Base-by-base conservation (phyloP, 2,329 filamentous ascomycete genomes). In the Xylariaceae sp. region DNA sequence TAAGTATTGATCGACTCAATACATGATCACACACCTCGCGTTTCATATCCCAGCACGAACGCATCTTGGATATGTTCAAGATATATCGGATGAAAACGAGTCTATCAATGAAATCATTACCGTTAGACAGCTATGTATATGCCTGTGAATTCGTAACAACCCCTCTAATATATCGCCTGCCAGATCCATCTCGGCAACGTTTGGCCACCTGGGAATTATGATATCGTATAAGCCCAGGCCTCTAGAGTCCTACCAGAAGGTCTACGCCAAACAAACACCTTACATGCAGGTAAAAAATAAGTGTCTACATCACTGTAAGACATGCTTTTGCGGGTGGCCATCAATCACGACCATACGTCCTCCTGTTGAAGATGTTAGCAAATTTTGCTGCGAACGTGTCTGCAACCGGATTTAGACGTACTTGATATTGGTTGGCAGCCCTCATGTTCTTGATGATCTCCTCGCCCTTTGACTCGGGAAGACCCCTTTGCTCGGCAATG, bases 371-470 rank as follows among this genome's bases (percentile, higher is more conserved):
- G 40, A 44, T 34, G 60, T 75, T 67, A 76, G 72, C 51, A 51
- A n/a, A 49, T 52, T 43, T 49, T 40, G 49, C 50, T 36, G 36
- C 6, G 9, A 21, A 47, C n/a, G 26, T 50, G 30, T 21, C n/a
- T 32, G n/a, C 26, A 47, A 39, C 12, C 8, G 42, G 34, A 15
- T 13, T 36, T 29, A 49, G 40, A 73, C 76, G 56, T 81, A 86
- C 94, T 80, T 99, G 95, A 78, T 99, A 99, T 72, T 94, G 89
- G 73, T 95, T 96, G 61, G 87, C 85, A 62, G 88, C 86, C 68
- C 94, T 86, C 92, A 99, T 96, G 65, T 86, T 86, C 83, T 97
- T 99, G 57, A 99, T 91, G 66, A 96, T 86, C 68, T 97, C 92
- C 74, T 99, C 94, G 13, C 84, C 94, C 80, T 96, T 96, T 60